These are phyloP conservation scores for Zoysia japonica DNA, from an alignment of 176 grass and related monocot genomes.

Conservation along the genomic window DNA sequence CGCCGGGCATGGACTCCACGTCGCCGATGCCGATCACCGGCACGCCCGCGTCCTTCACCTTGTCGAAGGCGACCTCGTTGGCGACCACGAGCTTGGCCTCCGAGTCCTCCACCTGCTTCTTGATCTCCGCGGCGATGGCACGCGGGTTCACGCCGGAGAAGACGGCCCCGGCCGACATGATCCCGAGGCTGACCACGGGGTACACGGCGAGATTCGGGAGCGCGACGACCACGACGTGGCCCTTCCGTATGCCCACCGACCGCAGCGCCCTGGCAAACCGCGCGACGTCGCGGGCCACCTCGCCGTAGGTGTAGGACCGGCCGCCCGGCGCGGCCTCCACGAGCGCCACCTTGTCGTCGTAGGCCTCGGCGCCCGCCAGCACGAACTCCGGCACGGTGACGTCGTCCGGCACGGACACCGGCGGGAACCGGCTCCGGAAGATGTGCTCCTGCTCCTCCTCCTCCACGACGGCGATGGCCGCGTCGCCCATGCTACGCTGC, in stretches of 20 bases:
- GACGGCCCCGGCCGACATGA: constrained; percentile 72
- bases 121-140: constrained; percentile 56
- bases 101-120: constrained; percentile 78
- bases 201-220: constrained; percentile 80
- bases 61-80: constrained; percentile 57
- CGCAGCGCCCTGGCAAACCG: constrained; percentile 72
- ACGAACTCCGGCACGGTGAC: constrained; percentile 81
- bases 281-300: constrained; percentile 49
- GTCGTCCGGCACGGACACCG: constrained; percentile 60
- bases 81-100: constrained; percentile 69
- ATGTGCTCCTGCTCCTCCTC: constrained; percentile 59
- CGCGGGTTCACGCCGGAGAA: constrained; percentile 82
- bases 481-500: constrained; percentile 52
- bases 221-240: constrained; percentile 74
- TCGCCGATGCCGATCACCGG: constrained; percentile 58
- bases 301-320: constrained; percentile 64
- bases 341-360: constrained; percentile 65
- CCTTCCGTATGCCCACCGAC: constrained; percentile 63
- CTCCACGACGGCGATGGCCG: background rate
- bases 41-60: constrained; percentile 63
- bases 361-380: constrained; percentile 52
- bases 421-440: constrained; percentile 65
- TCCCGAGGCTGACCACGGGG: constrained; percentile 67
- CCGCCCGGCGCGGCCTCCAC: constrained; percentile 59
- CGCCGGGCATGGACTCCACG: constrained; percentile 12